Base-by-base conservation (phyloP, 108 stramenopile species). In the Cyclotella kingstonii region DNA sequence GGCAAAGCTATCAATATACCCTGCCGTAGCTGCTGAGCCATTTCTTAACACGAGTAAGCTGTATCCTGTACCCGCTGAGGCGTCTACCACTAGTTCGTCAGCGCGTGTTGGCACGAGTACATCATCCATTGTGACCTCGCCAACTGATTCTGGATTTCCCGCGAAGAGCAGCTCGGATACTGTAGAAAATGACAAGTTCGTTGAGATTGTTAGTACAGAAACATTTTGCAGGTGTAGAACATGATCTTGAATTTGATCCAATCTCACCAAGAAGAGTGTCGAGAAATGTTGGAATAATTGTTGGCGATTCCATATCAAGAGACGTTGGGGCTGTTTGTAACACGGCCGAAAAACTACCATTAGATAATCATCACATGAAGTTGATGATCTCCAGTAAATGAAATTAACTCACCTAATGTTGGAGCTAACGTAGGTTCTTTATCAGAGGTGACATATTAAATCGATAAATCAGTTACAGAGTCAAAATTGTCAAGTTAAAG, bases 71-170 rank as follows among this genome's bases (percentile, higher is more conserved):
- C 58, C 58, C 11, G 58, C 25, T 25, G 58, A 60, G 2, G 9
- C 58, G 34, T 60, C 58, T 11, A 44, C 15, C 15, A 60, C 23
- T 17, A 60, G 10, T 34, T 60, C 58, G 33, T 60, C 38, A n/a
- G 31, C 43, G 25, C 46, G 21, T 43, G 49, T 30, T 29, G 63
- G 51, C 5, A 11, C 28, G 11, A 44, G 22, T 21, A 46, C 19
- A 26, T n/a, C 21, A 1, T 14, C 55, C 40, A 9, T 14, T 5
- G 7, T 42, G 2, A 12, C 39, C 19, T 53, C 55, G n/a, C 55
- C 55, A 41, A 40, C 55, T 0, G 55, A 36, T 56, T 0, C 12
- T 14, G 58, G 5, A 15, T 44, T 44, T 2, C 58, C 44, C 15
- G 58, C 44, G 36, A 60, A 19, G 12, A 45, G 46, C 17, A 60